Conservation (phyloP, 805 yeast species). For the Starmerella vitae region DNA sequence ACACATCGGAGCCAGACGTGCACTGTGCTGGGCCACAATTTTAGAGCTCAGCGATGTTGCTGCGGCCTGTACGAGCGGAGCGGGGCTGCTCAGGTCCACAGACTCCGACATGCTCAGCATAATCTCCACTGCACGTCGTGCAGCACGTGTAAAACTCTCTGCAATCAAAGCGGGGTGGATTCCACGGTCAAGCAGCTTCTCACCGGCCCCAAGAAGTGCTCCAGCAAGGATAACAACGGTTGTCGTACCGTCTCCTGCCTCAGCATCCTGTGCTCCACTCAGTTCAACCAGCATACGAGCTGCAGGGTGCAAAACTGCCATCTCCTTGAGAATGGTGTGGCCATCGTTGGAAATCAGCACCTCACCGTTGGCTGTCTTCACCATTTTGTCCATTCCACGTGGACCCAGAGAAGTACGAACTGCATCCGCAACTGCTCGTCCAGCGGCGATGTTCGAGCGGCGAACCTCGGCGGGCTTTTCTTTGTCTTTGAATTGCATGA, state of each 20-base stretch:
- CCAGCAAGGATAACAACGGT: conserved; percentile 94
- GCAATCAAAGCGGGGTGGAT: conserved; percentile 93
- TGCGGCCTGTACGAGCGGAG: conserved; percentile 80
- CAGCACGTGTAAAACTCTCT: conserved; percentile 85
- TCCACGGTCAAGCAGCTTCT: conserved; percentile 67
- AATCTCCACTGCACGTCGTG: conserved; percentile 66
- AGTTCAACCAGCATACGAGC: conserved; percentile 97
- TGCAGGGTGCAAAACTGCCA: conserved; percentile 98
- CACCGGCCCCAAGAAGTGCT: conserved; percentile 88
- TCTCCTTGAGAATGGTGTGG: conserved; percentile 87
- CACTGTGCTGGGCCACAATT: conserved; percentile 86
- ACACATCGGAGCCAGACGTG: conserved; percentile 77
- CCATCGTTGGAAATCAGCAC: conserved; percentile 96
- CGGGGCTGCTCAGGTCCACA: conserved; percentile 67
- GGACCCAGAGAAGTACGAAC: conserved; percentile 94
- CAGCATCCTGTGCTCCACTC: conserved; percentile 94
- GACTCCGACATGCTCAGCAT: conserved; percentile 72
- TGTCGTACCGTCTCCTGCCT: conserved; percentile 99
- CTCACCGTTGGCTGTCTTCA: conserved; percentile 79
- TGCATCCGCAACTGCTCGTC: conserved; percentile 90
- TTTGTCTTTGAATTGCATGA: conserved; percentile 80
- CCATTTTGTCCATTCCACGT: conserved; percentile 98
- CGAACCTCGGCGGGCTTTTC: conserved; percentile 95
- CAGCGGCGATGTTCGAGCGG: conserved; percentile 76
- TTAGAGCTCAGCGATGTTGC: conserved; percentile 87